Conservation (phyloP, 1,284 basidiomycete species). For the Apiotrichum siamense region DNA sequence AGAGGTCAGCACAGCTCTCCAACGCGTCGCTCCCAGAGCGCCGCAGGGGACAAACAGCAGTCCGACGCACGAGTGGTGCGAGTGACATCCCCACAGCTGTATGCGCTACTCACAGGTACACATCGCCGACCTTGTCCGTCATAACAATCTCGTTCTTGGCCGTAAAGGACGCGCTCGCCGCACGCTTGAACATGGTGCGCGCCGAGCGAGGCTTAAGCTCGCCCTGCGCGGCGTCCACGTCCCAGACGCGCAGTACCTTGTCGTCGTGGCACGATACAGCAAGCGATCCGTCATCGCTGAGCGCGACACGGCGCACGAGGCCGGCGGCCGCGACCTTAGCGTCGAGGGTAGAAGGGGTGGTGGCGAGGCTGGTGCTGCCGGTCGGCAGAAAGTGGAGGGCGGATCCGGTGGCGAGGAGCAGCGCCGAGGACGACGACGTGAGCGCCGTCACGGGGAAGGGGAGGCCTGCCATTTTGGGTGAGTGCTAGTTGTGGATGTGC, state of each 20-base stretch:
- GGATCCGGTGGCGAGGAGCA: conserved; percentile 12
- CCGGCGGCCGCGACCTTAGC: conserved; percentile 5
- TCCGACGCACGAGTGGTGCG: too few species aligned
- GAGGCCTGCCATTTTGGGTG: conserved; percentile 1
- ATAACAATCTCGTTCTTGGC: conserved; percentile 27
- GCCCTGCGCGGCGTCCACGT: conserved; percentile 43
- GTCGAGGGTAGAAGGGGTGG: conserved; percentile 7
- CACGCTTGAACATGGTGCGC: conserved; percentile 21
- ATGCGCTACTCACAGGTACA: conserved; percentile 29
- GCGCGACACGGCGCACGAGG: conserved; percentile 58
- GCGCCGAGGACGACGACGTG: conserved; percentile 4
- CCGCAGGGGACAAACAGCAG: too few species aligned
- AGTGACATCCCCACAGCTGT: too few species aligned
- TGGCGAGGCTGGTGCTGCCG: conserved; percentile 9
- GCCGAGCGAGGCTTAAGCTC: conserved; percentile 3
- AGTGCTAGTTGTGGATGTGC: conserved; percentile 1
- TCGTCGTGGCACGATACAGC: conserved; percentile 68
- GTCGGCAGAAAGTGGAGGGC: conserved; percentile 14
- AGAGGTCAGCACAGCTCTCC: background rate
- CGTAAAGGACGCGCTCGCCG: conserved; percentile 24
- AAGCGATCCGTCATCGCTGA: conserved; percentile 52
- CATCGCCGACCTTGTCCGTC: conserved; percentile 44
- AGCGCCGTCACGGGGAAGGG: conserved; percentile 15
- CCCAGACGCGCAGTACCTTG: conserved; percentile 71
- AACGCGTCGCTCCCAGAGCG: background rate